phyloP scores from a whole-genome alignment of 106 monocot species.

The Xerophyta viscosa region DNA sequence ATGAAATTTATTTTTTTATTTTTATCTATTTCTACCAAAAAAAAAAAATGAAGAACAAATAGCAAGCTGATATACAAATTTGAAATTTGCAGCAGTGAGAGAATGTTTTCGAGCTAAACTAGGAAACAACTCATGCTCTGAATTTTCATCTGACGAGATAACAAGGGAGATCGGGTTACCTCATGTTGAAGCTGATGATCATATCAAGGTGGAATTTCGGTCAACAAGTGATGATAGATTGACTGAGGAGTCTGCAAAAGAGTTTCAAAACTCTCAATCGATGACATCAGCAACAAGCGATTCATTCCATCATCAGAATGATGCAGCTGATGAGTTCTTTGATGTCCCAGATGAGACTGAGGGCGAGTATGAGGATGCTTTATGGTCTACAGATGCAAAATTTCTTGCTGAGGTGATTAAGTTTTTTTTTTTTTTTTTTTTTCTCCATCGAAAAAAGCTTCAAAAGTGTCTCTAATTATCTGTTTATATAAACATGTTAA shows the following conservation, averaged over 20 bases:
- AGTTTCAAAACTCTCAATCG: constrained; percentile 7
- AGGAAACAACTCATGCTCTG: constrained; percentile 30
- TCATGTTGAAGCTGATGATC: constrained; percentile 33
- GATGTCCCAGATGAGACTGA: constrained; percentile 78
- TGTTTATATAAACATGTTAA: too few species aligned
- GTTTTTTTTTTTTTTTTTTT: too few species aligned
- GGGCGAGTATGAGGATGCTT: constrained; percentile 25
- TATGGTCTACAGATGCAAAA: constrained; percentile 48
- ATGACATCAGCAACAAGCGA: constrained; percentile 25
- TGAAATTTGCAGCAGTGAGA: constrained; percentile 76
- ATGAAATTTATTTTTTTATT: too few species aligned
- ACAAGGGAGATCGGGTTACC: constrained; percentile 36
- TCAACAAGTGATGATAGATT: constrained; percentile 15
- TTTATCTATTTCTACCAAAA: too few species aligned
- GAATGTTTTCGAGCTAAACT: constrained; percentile 73
- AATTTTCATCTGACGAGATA: constrained; percentile 56
- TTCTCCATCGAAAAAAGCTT: too few species aligned
- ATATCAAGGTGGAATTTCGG: constrained; percentile 43
- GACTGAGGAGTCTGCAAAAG: constrained; percentile 23
- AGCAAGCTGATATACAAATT: too few species aligned
- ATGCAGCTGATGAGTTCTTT: constrained; percentile 91
- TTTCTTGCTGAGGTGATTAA: constrained; percentile 48
- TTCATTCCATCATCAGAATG: constrained; percentile 56
- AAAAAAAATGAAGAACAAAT: too few species aligned
- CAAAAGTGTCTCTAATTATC: too few species aligned